Percentiles rank a stretch among this genome's conserved stretches.
These are phyloP conservation scores for Rhizophagus prolifer DNA, from an alignment of 192 early-diverging fungal species.

Conservation along the genomic window DNA sequence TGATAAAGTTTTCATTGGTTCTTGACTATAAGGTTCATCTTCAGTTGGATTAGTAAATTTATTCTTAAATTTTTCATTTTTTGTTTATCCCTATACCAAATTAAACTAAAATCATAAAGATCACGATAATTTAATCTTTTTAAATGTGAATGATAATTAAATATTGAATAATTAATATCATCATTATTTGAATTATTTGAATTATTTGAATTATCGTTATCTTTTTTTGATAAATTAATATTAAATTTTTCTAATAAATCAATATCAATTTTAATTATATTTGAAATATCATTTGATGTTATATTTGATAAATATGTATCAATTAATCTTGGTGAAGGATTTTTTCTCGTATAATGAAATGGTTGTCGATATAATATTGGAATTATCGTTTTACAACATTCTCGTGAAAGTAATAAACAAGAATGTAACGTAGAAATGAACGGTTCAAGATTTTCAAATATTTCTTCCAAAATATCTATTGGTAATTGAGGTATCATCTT, in stretches of 20 bases:
- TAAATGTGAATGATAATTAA: conserved; percentile 14
- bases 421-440: conserved; percentile 17
- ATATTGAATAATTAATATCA: too few relatives aligned
- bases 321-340: conserved; percentile 9
- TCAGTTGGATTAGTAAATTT: background rate
- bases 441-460: conserved; percentile 2
- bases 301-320: background rate
- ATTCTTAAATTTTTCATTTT: too few relatives aligned
- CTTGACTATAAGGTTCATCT: background rate
- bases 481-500: background rate
- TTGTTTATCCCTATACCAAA: background rate
- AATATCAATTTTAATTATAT: background rate
- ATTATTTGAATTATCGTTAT: too few relatives aligned
- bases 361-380: conserved; percentile 12
- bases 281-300: background rate
- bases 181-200: too few relatives aligned
- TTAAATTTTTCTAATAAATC: background rate
- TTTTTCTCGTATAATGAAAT: background rate
- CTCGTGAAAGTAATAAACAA: background rate
- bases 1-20: conserved; percentile 12
- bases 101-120: conserved; percentile 2
- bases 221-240: background rate
- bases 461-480: conserved; percentile 14
- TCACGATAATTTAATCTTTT: conserved; percentile 16
- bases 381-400: background rate